These are phyloP conservation scores for Dryadomyces sulphureus DNA, from an alignment of 2,329 filamentous ascomycete species.

Conservation along the genomic window DNA sequence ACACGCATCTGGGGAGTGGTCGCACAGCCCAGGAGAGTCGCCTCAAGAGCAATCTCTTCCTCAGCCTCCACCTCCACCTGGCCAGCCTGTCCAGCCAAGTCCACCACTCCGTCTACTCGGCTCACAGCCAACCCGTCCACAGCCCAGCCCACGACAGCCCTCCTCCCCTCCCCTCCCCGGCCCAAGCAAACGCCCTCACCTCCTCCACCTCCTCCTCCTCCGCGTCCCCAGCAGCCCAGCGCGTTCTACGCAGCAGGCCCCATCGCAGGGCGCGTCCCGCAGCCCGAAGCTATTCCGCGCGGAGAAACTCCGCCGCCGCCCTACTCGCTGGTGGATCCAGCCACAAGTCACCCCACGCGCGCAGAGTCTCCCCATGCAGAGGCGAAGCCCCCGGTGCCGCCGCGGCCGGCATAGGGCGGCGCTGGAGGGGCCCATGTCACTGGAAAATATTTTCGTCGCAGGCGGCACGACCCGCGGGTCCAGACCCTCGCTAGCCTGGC, in stretches of 20 bases:
- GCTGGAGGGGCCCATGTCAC: no score
- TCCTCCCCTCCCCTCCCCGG: not conserved
- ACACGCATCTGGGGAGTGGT: no score
- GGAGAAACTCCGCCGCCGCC: not conserved
- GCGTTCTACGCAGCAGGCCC: not conserved
- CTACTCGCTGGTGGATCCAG: not conserved
- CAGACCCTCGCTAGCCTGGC: no score
- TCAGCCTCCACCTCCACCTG: no score
- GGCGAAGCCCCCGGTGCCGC: not conserved
- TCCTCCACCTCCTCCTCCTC: not conserved
- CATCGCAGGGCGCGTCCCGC: not conserved
- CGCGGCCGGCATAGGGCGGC: not conserved
- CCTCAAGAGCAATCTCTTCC: no score
- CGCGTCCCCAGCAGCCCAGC: not conserved
- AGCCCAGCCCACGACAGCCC: not conserved
- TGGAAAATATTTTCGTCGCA: no score
- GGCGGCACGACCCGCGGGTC: no score
- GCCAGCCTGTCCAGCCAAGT: no score
- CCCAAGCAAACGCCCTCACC: no score
- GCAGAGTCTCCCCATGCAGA: not conserved
- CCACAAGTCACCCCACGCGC: not conserved
- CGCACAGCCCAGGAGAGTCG: no score
- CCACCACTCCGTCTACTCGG: no score
- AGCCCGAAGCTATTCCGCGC: not conserved
- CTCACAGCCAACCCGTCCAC: no score